Conservation (phyloP, 2,329 filamentous ascomycete genomes). For the Fusarium lyarnte region DNA sequence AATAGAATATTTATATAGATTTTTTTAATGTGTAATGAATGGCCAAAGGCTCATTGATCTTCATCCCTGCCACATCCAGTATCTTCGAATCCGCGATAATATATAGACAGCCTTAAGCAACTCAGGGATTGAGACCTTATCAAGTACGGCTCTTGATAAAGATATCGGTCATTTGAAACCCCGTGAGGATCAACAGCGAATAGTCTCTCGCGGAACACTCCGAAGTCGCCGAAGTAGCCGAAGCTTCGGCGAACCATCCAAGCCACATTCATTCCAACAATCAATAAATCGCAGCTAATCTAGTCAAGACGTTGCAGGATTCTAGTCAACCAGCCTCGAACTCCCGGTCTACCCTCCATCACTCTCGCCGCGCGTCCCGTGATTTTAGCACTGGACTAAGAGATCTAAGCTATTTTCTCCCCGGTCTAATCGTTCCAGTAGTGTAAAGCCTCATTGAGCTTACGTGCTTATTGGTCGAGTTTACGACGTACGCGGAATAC, state of each 20-base stretch:
- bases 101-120: too few relatives aligned
- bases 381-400: not conserved
- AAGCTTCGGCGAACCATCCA: not conserved
- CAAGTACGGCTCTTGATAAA: not conserved
- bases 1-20: slow-evolving; percentile 5
- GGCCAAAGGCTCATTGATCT: not conserved
- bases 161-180: accelerated
- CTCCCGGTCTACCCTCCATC: too few relatives aligned
- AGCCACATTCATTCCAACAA: not conserved
- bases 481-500: not conserved
- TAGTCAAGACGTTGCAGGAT: not conserved
- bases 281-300: not conserved
- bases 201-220: not conserved
- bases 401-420: not conserved
- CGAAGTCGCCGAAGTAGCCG: not conserved
- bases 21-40: slow-evolving; percentile 29
- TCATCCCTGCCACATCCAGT: not conserved
- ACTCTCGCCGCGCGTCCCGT: not conserved
- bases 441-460: not conserved
- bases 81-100: too few relatives aligned
- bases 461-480: not conserved
- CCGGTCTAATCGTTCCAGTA: too few relatives aligned
- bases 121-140: too few relatives aligned
- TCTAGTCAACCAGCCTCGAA: not conserved
- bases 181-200: too few relatives aligned